A percentile compares a stretch with the other conserved stretches of the same genome.
phyloP scores from a whole-genome alignment of 495 filamentous ascomycete species.

The Parmelia sp. region DNA sequence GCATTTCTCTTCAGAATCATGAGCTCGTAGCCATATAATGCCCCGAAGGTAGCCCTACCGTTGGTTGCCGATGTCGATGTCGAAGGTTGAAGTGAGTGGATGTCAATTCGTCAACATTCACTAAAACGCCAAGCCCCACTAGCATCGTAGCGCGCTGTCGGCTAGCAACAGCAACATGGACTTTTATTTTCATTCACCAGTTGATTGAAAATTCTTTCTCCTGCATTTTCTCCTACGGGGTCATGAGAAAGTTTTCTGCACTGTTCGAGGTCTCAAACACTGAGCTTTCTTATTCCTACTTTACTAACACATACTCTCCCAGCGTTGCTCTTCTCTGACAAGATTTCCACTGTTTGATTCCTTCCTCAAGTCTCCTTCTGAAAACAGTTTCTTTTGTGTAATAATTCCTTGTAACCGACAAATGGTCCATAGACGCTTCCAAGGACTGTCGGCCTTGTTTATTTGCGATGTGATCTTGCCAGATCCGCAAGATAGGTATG shows the following conservation, averaged over 20 bases:
- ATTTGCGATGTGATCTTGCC: too few species aligned
- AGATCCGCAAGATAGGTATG: too few species aligned
- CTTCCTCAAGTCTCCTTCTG: too few species aligned
- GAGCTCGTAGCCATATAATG: not conserved
- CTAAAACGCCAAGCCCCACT: constrained; percentile 14
- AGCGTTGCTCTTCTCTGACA: not conserved
- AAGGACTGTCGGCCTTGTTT: too few species aligned
- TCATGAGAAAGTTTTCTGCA: not conserved
- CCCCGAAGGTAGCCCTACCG: not conserved
- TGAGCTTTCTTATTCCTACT: not conserved
- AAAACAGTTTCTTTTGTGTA: too few species aligned
- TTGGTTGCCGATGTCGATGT: constrained; percentile 9
- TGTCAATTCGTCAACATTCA: constrained; percentile 13
- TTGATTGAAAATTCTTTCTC: too few species aligned
- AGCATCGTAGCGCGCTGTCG: constrained; percentile 2
- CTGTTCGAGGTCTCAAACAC: not conserved
- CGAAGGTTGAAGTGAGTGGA: constrained; percentile 2
- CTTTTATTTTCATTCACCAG: not conserved
- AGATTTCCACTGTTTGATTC: too few species aligned
- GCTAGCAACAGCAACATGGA: constrained; percentile 6
- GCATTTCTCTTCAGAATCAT: not conserved
- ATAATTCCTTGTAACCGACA: too few species aligned
- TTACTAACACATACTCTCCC: not conserved
- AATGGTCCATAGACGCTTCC: too few species aligned
- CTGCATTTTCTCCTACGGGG: too few species aligned